phyloP scores from a whole-genome alignment of 1,139 yeast species.

The Hyphopichia pseudoburtonii region DNA sequence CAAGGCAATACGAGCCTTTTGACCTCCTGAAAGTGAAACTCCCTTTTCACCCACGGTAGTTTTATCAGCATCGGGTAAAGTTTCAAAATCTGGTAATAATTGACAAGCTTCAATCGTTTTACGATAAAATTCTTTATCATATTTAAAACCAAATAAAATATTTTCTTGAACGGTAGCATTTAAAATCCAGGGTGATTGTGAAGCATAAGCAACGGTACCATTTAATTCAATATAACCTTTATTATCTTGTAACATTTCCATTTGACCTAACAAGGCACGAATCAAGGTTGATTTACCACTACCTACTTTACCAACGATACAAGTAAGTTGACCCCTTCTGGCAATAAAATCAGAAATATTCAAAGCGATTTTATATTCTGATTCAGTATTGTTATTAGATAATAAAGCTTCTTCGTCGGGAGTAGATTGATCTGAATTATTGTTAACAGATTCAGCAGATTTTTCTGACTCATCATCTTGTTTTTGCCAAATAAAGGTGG shows the following conservation, averaged over 20 bases:
- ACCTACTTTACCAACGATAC: slow-evolving; percentile 30
- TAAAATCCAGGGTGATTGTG: slow-evolving; percentile 32
- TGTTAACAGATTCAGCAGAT: slow-evolving; percentile 15
- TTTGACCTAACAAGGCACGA: slow-evolving; percentile 24
- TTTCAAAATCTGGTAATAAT: slow-evolving; percentile 22
- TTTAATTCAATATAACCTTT: slow-evolving; percentile 12
- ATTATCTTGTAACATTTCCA: slow-evolving; percentile 10
- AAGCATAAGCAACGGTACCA: slow-evolving; percentile 26
- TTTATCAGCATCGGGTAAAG: slow-evolving; percentile 29
- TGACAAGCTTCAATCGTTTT: slow-evolving; percentile 28
- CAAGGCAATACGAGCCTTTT: slow-evolving; percentile 29
- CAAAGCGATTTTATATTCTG: slow-evolving; percentile 16
- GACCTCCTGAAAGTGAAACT: slow-evolving; percentile 33
- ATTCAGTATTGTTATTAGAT: slow-evolving; percentile 3
- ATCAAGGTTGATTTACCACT: slow-evolving; percentile 29
- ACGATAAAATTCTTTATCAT: slow-evolving; percentile 22
- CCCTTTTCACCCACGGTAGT: slow-evolving; percentile 35
- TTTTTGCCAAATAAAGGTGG: slow-evolving; percentile 24
- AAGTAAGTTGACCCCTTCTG: slow-evolving; percentile 23
- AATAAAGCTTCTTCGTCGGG: slow-evolving; percentile 32
- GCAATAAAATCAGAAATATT: slow-evolving; percentile 20
- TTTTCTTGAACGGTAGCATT: slow-evolving; percentile 30
- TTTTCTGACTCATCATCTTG: slow-evolving; percentile 14
- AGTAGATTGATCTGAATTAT: slow-evolving; percentile 20
- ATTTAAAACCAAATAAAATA: slow-evolving; percentile 30